Evolutionary conservation across 177 flowering plant species (phyloP), one percentile per base, ranked within the genome.

Genomic region (Telopea speciosissima): DNA sequence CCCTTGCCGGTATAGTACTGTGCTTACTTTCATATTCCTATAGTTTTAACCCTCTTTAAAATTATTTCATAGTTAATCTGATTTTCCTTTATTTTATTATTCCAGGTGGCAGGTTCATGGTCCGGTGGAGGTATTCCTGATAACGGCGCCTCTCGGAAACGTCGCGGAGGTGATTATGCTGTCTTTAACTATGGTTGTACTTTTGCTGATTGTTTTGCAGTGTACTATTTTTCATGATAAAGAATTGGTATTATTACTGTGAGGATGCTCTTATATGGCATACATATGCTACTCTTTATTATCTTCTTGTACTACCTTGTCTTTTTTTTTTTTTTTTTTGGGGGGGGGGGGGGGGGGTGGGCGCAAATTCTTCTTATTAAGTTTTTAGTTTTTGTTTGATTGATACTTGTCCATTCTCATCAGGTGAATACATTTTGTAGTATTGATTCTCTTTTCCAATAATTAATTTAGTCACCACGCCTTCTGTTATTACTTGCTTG

Each of bases 141-240:
- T 73, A 79, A 77, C 67, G 74, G 71, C 69, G 78, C 82, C 63
- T 83, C 84, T 45, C 76, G 84, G 33, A 83, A 83, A 68, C 86
- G 86, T 45, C 86, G 86, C 66, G 86, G 84, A 75, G 86, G 86
- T 83, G 69, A 69, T 62, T 78, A 62, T 44, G 33, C 33, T 67
- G 0, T 67, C 54, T 21, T 42, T 70, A 11, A 17, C 52, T 69
- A 33, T 28, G 14, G 22, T 24, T 23, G 6, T 60, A 14, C 3
- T 28, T 45, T 40, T 60, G 10, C 40, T 66, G 7, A 9, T n/a
- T 16, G 66, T 12, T 42, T 56, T 62, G 49, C 66, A 16, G 33
- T 45, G 28, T 25, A 24, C 36, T 25, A 42, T 42, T 26, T 40
- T 25, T 44, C 45, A 22, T 67, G 59, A 21, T 54, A 16, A 54